Evolutionary conservation across 805 yeast species (phyloP), one percentile per base, ranked within the genome.

Genomic region (Yamadazyma akitaensis): DNA sequence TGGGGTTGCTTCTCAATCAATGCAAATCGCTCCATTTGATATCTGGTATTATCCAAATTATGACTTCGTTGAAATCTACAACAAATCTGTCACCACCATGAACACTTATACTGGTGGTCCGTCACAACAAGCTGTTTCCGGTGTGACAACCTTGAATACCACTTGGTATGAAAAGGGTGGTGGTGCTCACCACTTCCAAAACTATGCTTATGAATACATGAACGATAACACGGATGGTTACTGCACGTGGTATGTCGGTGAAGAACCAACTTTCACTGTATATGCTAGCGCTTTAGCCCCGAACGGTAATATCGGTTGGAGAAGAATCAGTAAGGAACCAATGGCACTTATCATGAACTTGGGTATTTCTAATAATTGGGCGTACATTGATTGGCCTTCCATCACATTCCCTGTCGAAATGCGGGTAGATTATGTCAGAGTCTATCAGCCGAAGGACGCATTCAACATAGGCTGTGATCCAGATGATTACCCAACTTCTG

Each of bases 11-110:
- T 88, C 97, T 3, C 99, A 92, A 67, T 89, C 97, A 3, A 67
- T 85, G 60, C 98, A 92, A 73, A 70, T 89, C 51, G 98, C 97
- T 14, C 98, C 98, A 9, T 81, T 81, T 62, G 98, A 92, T 66
- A 84, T 90, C 53, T 92, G 97, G 97, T 92, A 88, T 62, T 76
- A 79, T 61, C 96, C 97, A 5, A 96, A 92, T 67, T 90, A 90
- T 65, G 79, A 82, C 54, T 91, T 77, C 59, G 64, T 90, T 44
- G 91, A 83, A 60, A 71, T 92, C 51, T 72, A 85, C 65, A 88
- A 92, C 67, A 53, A 55, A 19, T 69, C 86, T 0, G 70, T 85
- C 37, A 86, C 97, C 1, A 63, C 83, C 12, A 87, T 90, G 91
- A 92, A 91, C 64, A 75, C 88, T 1, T 91, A 88, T 67, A 75